phyloP scores from a whole-genome alignment of 345 rosid species.

The Excoecaria cochinchinensis region DNA sequence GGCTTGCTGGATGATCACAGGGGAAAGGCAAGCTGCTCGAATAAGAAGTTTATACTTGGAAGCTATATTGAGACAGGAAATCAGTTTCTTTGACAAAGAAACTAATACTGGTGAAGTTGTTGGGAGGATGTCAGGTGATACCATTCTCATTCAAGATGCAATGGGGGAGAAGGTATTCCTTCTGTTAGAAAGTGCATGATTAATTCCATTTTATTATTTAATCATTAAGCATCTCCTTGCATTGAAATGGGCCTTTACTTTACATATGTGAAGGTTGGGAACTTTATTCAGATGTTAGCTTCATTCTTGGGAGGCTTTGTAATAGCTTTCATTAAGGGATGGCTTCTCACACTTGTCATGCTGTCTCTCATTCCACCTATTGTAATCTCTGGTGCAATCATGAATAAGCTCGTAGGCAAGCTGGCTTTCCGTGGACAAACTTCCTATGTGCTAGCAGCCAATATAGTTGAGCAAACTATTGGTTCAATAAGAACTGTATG shows the following conservation, averaged over 20 bases:
- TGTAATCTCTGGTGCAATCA: conserved; percentile 17
- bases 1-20: conserved; percentile 25
- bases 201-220: background rate
- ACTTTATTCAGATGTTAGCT: conserved; percentile 11
- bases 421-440: conserved; percentile 11
- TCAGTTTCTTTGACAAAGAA: conserved; percentile 24
- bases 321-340: conserved; percentile 23
- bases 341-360: conserved; percentile 27
- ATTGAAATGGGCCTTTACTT: background rate
- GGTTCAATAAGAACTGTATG: conserved; percentile 31
- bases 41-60: conserved; percentile 21
- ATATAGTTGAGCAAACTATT: conserved; percentile 14
- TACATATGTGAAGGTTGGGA: conserved; percentile 20
- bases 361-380: conserved; percentile 17
- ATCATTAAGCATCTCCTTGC: background rate
- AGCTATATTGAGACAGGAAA: conserved; percentile 18
- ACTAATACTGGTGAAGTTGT: conserved; percentile 19
- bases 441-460: conserved; percentile 17
- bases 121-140: conserved; percentile 24
- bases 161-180: conserved; percentile 26
- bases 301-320: conserved; percentile 17
- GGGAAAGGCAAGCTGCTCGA: conserved; percentile 10
- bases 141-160: conserved; percentile 22
- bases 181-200: background rate
- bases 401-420: conserved; percentile 10